phyloP scores from a whole-genome alignment of 2,329 filamentous ascomycete species.

The Diplodia corticola region DNA sequence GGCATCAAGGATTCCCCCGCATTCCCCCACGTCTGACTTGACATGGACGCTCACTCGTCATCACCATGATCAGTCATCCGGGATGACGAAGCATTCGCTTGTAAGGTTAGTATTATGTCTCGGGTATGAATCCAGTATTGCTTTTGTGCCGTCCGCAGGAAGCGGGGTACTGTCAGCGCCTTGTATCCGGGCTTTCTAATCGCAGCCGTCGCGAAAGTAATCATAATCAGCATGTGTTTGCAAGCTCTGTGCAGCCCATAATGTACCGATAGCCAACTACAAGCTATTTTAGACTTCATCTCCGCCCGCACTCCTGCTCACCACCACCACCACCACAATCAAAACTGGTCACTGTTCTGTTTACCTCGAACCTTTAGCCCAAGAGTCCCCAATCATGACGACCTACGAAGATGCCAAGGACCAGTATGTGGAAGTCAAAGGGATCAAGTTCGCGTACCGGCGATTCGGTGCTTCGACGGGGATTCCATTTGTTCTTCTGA shows the following conservation, averaged over 20 bases:
- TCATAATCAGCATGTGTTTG: background rate
- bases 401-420: conserved; percentile 5
- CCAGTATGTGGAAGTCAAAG: conserved; percentile 21
- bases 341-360: background rate
- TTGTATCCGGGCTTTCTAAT: background rate
- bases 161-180: background rate
- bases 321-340: too few relatives aligned
- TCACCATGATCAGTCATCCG: background rate
- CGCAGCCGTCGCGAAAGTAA: background rate
- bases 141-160: background rate
- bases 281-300: background rate
- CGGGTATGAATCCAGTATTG: background rate
- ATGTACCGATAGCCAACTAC: background rate
- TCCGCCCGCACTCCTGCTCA: background rate
- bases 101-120: too few relatives aligned
- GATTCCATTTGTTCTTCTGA: conserved; percentile 29
- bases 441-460: conserved; percentile 28
- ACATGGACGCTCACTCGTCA: background rate
- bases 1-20: background rate
- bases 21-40: background rate
- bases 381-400: background rate
- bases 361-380: background rate
- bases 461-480: conserved; percentile 24
- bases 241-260: too few relatives aligned
- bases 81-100: background rate